A percentile compares a stretch with the other conserved stretches of the same genome.
Evolutionary conservation across 805 yeast genomes (phyloP).

Genomic region (Nakazawaea peltata): DNA sequence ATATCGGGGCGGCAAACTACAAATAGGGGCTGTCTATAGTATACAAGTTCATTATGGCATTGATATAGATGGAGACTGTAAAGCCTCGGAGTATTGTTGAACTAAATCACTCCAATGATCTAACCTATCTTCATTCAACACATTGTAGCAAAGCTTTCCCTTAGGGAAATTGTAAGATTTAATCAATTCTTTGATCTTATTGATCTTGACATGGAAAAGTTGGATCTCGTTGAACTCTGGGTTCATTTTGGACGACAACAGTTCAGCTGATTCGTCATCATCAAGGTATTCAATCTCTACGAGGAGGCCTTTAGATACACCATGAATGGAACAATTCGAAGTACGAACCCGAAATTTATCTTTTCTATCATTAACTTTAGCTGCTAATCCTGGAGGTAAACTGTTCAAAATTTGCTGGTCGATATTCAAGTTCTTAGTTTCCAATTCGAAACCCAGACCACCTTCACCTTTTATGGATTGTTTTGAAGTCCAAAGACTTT

Average conservation of each 20-base stretch:
- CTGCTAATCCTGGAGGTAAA: slow-evolving; percentile 2
- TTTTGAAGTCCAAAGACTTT: slow-evolving; percentile 60
- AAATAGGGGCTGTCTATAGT: too few species aligned
- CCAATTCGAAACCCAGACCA: slow-evolving; percentile 56
- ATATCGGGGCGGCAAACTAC: too few species aligned
- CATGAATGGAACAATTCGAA: slow-evolving; percentile 68
- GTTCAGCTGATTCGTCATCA: slow-evolving; percentile 11
- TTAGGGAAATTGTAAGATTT: slow-evolving; percentile 25
- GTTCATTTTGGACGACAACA: slow-evolving; percentile 9
- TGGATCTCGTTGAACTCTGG: slow-evolving; percentile 21
- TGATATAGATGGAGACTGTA: too few species aligned
- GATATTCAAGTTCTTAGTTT: slow-evolving; percentile 18
- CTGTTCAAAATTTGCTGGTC: slow-evolving; percentile 7
- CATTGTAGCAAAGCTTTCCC: slow-evolving; percentile 28
- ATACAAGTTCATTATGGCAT: too few species aligned
- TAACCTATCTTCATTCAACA: slow-evolving; percentile 26
- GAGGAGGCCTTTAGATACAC: slow-evolving; percentile 62
- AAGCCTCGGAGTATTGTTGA: slow-evolving; percentile 31
- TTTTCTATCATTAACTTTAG: slow-evolving; percentile 14
- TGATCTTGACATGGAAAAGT: slow-evolving; percentile 19
- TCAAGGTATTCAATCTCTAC: slow-evolving; percentile 46
- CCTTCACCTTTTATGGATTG: slow-evolving; percentile 71
- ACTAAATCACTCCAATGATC: slow-evolving; percentile 29
- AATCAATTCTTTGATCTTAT: slow-evolving; percentile 23
- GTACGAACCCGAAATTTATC: slow-evolving; percentile 51